phyloP scores from a whole-genome alignment of 1,284 basidiomycete genomes.

The Mycena sp. region DNA sequence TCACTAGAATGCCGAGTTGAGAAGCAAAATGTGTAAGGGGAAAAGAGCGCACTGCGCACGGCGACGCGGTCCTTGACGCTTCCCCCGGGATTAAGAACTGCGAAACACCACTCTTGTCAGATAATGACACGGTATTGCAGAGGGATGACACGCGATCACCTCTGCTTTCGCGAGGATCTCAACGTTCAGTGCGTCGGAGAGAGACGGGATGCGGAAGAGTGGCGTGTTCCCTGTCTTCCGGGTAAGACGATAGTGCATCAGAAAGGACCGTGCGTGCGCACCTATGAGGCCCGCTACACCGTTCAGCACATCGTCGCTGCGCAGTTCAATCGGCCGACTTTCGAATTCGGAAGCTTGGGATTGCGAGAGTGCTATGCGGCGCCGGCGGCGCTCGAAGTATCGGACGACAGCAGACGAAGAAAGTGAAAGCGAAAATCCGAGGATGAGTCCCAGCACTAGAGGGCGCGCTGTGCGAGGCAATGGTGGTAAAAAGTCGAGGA shows the following conservation, averaged over 20 bases:
- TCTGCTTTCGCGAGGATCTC: slow-evolving; percentile 98
- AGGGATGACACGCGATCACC: slow-evolving; percentile 51
- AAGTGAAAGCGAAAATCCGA: slow-evolving; percentile 26
- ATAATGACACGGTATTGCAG: not conserved
- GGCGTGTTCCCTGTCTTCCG: slow-evolving; percentile 86
- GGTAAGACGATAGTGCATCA: not conserved
- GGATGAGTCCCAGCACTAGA: slow-evolving; percentile 24
- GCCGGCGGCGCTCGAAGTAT: slow-evolving; percentile 25
- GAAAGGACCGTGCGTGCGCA: slow-evolving; percentile 40
- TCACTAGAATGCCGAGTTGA: slow-evolving; percentile 64
- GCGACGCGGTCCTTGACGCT: slow-evolving; percentile 98
- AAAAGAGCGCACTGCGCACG: slow-evolving; percentile 73
- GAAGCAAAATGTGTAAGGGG: not conserved
- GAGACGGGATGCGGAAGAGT: slow-evolving; percentile 86
- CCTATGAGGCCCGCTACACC: slow-evolving; percentile 89
- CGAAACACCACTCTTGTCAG: not conserved
- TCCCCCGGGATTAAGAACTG: slow-evolving; percentile 96
- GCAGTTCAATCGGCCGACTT: slow-evolving; percentile 75
- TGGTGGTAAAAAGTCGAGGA: not conserved
- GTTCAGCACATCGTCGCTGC: slow-evolving; percentile 77
- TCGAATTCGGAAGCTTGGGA: slow-evolving; percentile 45
- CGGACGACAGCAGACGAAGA: slow-evolving; percentile 25
- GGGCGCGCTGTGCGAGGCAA: slow-evolving; percentile 18
- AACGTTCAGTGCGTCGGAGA: slow-evolving; percentile 91
- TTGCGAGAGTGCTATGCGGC: slow-evolving; percentile 24